phyloP scores from a whole-genome alignment of 495 filamentous ascomycete species.

The Podospora australis region DNA sequence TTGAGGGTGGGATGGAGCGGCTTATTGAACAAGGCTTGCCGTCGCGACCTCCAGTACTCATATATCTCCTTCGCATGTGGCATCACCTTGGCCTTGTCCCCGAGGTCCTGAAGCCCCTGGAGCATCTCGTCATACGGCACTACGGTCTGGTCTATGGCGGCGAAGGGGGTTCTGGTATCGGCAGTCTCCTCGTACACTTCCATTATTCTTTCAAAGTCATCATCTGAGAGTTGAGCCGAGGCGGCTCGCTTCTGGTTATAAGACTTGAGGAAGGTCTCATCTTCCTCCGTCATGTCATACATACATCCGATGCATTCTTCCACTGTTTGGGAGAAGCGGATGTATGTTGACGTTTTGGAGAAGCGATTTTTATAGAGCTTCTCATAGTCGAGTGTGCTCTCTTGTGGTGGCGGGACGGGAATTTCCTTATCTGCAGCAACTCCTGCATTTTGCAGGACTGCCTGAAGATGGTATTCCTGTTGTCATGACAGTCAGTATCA shows the following conservation, averaged over 20 bases:
- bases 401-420: conserved; percentile 75
- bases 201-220: conserved; percentile 92
- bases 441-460: conserved; percentile 71
- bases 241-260: conserved; percentile 71
- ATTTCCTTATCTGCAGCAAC: conserved; percentile 68
- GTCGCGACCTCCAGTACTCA: conserved; percentile 77
- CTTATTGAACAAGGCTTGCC: conserved; percentile 57
- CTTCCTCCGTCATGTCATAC: conserved; percentile 90
- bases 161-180: conserved; percentile 73
- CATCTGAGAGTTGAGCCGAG: conserved; percentile 64
- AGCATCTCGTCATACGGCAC: conserved; percentile 75
- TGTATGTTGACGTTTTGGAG: conserved; percentile 82
- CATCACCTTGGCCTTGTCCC: conserved; percentile 57
- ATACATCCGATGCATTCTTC: conserved; percentile 78
- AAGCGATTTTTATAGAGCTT: conserved; percentile 74
- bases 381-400: conserved; percentile 78
- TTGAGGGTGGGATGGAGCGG: conserved; percentile 71
- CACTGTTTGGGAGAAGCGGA: conserved; percentile 95
- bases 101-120: conserved; percentile 63
- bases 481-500: conserved; percentile 26
- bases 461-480: conserved; percentile 99
- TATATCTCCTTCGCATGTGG: conserved; percentile 80
- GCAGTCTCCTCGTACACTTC: conserved; percentile 88
- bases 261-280: conserved; percentile 74
- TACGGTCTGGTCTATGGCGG: conserved; percentile 80